phyloP scores from a whole-genome alignment of 129 eudicot species.

The Centaurea solstitialis region DNA sequence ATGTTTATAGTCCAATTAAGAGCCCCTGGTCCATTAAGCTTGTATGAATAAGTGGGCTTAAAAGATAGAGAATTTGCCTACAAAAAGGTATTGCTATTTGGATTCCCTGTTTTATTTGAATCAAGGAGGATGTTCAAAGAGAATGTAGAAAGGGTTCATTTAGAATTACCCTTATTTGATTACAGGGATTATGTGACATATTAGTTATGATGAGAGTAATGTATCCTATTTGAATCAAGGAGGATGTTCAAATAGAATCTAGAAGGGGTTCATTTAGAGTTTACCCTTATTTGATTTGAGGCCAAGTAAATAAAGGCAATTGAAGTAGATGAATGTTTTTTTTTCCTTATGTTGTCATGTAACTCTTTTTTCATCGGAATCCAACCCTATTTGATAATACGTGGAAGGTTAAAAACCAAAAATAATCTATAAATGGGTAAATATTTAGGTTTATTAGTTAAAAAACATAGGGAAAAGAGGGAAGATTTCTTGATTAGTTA shows the following conservation, averaged over 20 bases:
- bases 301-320: no score
- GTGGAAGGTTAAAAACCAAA: neutral
- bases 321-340: neutral
- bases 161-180: no score
- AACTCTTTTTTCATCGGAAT: neutral
- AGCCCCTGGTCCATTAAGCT: constrained; percentile 1
- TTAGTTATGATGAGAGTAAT: no score
- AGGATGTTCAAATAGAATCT: no score
- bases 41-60: neutral
- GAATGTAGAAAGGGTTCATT: neutral
- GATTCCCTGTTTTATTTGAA: no score
- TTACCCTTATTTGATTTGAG: no score
- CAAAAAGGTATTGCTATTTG: neutral
- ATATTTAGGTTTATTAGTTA: neutral
- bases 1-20: neutral
- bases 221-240: no score
- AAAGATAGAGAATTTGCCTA: neutral
- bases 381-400: neutral
- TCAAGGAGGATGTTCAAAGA: neutral
- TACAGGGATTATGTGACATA: no score
- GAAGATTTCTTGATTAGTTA: neutral
- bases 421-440: neutral
- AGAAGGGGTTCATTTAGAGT: no score
- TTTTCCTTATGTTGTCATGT: neutral
- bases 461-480: neutral